Base-by-base conservation (phyloP, 2,329 filamentous ascomycete genomes). In the Aspergillus fischeri region DNA sequence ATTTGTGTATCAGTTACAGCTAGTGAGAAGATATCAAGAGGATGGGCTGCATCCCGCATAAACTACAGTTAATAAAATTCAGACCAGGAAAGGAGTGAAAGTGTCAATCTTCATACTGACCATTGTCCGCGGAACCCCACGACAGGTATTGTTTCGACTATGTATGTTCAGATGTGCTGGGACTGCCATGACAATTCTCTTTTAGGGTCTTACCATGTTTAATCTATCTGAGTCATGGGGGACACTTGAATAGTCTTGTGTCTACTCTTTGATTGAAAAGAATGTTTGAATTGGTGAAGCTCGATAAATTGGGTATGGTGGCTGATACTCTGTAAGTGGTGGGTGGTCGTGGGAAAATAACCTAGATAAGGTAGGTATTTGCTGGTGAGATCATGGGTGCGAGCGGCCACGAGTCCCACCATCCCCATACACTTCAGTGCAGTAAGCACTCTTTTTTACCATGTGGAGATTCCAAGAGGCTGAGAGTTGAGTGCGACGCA, bases 111-210 rank as follows among this genome's bases (percentile, higher is more conserved):
- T 7, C 56, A 54, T 54, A 70, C 80, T 73, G 73, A 91, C 91
- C 92, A 80, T 92, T 85, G 73, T 96, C 90, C 73, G 96, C 85
- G 47, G 92, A 93, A 75, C 96, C 91, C 65, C 89, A 89, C 69
- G 93, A 95, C 61, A 99, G 84, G 74, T 97, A 99, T 87, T 97
- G 94, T 80, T 97, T 97, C 55, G 94, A 99, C 94, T 97, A 56
- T 58, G 49, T 42, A 52, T 27, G 28, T 38, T 21, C 9, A 47
- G 48, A 54, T 58, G 54, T 57, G 51, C 44, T 47, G 44, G 6
- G 28, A 42, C 28, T 24, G 11, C 24, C 29, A 32, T 42, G 21
- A 28, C 49, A 25, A 25, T 25, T 47, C 5, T 24, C 20, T 47
- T 41, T 27, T 3, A 21, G 44, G 14, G 24, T 44, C 59, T 58